A percentile compares a stretch with the other conserved stretches of the same genome.
These are phyloP conservation scores for Strobilomyces confusus DNA, from an alignment of 768 basidiomycete genomes.

Conservation along the genomic window DNA sequence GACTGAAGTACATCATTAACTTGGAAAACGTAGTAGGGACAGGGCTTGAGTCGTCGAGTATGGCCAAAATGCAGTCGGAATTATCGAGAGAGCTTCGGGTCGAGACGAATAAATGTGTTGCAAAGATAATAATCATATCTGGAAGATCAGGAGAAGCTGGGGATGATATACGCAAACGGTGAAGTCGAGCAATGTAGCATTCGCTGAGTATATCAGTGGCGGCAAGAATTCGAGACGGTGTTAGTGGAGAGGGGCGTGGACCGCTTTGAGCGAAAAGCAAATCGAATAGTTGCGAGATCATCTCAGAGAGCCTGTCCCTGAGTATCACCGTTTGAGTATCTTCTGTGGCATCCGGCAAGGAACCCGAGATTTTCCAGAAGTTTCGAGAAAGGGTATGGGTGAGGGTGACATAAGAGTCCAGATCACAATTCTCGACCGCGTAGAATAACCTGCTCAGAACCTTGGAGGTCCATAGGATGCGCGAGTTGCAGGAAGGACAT, in stretches of 20 bases:
- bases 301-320: constrained; percentile 18
- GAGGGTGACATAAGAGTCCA: constrained; percentile 32
- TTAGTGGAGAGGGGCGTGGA: not conserved
- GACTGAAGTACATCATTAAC: constrained; percentile 23
- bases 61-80: constrained; percentile 15
- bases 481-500: constrained; percentile 31
- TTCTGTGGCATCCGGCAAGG: not conserved
- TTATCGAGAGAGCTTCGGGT: constrained; percentile 8
- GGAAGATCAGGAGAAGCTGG: constrained; percentile 15
- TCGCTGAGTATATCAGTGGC: constrained; percentile 25
- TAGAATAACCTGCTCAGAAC: constrained; percentile 36
- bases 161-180: constrained; percentile 9
- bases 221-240: constrained; percentile 9
- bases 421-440: constrained; percentile 29
- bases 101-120: constrained; percentile 17
- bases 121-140: constrained; percentile 23
- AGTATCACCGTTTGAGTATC: constrained; percentile 4
- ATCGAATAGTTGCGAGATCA: constrained; percentile 23
- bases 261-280: constrained; percentile 11
- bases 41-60: constrained; percentile 29
- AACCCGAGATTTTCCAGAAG: constrained; percentile 7
- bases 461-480: constrained; percentile 41
- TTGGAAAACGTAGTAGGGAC: constrained; percentile 29
- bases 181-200: constrained; percentile 20
- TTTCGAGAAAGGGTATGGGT: constrained; percentile 26